phyloP scores from a whole-genome alignment of 176 grass and related monocot species.

The Eragrostis curvula region DNA sequence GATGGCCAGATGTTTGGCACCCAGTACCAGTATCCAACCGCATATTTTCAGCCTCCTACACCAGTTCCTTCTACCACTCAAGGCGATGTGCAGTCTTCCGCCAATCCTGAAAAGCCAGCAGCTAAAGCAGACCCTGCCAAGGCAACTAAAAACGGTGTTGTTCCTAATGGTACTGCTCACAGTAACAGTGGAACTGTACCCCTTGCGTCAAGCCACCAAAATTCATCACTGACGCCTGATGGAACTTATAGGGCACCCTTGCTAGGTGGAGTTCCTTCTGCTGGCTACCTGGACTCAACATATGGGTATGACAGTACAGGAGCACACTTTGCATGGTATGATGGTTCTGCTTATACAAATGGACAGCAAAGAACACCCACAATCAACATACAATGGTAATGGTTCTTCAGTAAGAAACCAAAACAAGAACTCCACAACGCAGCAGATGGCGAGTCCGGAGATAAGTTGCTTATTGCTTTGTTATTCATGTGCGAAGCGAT shows the following conservation, averaged over 20 bases:
- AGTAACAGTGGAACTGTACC: slow-evolving; percentile 56
- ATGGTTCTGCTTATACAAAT: slow-evolving; percentile 74
- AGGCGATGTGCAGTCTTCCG: slow-evolving; percentile 51
- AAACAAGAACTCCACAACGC: slow-evolving; percentile 55
- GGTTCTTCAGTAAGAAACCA: slow-evolving; percentile 63
- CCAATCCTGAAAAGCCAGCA: slow-evolving; percentile 61
- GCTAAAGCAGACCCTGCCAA: slow-evolving; percentile 60
- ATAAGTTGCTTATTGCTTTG: background rate
- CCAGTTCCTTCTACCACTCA: slow-evolving; percentile 59
- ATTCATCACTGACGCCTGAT: slow-evolving; percentile 58
- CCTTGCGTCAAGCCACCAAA: slow-evolving; percentile 73
- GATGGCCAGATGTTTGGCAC: slow-evolving; percentile 80
- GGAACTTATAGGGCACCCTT: slow-evolving; percentile 66
- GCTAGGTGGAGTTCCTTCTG: slow-evolving; percentile 66
- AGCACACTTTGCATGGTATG: slow-evolving; percentile 70
- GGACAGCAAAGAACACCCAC: slow-evolving; percentile 62
- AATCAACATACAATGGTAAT: slow-evolving; percentile 45
- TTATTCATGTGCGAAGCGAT: background rate
- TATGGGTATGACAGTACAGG: slow-evolving; percentile 70
- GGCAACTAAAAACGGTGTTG: slow-evolving; percentile 46
- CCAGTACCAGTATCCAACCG: slow-evolving; percentile 81
- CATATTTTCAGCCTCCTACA: slow-evolving; percentile 73
- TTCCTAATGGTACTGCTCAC: slow-evolving; percentile 69
- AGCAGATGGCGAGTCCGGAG: slow-evolving; percentile 52
- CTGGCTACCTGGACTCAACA: slow-evolving; percentile 53